These are phyloP conservation scores for Tremella mesenterica DNA, from an alignment of 768 basidiomycete species.

Conservation along the genomic window DNA sequence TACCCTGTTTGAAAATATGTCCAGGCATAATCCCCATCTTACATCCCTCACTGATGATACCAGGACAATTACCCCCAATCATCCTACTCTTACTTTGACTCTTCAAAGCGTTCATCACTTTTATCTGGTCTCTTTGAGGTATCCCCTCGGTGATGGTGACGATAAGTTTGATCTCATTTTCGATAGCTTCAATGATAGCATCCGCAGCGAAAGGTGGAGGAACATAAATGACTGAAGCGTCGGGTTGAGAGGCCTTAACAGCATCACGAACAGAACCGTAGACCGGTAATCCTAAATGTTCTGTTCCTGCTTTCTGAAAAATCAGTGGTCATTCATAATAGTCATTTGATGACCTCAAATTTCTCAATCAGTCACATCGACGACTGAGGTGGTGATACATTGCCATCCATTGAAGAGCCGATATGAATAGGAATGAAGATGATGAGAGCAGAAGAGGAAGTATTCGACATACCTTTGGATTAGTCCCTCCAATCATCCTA, in stretches of 20 bases:
- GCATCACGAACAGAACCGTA: conserved; percentile 90
- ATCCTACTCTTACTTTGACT: conserved; percentile 89
- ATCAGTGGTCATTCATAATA: too few species aligned
- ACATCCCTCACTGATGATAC: conserved; percentile 96
- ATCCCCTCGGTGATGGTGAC: conserved; percentile 99
- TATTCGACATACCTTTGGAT: conserved; percentile 50
- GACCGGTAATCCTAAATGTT: conserved; percentile 87
- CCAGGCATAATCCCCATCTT: conserved; percentile 98
- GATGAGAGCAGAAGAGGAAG: too few species aligned
- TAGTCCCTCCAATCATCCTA: conserved; percentile 91
- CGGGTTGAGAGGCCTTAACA: conserved; percentile 72
- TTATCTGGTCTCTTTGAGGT: conserved; percentile 93
- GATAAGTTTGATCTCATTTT: conserved; percentile 93
- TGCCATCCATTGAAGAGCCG: too few species aligned
- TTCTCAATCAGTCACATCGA: not conserved
- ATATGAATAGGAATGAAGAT: too few species aligned
- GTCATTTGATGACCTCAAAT: too few species aligned
- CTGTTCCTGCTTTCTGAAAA: conserved; percentile 90
- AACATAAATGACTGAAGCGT: conserved; percentile 93
- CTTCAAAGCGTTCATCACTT: conserved; percentile 85
- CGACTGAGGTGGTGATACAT: not conserved
- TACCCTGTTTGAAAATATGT: conserved; percentile 92
- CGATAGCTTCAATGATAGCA: conserved; percentile 97
- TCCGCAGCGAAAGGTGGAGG: conserved; percentile 94
- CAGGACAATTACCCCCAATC: conserved; percentile 97